Base-by-base conservation (phyloP, 192 early-diverging fungal genomes). In the Dissophora ornata region DNA sequence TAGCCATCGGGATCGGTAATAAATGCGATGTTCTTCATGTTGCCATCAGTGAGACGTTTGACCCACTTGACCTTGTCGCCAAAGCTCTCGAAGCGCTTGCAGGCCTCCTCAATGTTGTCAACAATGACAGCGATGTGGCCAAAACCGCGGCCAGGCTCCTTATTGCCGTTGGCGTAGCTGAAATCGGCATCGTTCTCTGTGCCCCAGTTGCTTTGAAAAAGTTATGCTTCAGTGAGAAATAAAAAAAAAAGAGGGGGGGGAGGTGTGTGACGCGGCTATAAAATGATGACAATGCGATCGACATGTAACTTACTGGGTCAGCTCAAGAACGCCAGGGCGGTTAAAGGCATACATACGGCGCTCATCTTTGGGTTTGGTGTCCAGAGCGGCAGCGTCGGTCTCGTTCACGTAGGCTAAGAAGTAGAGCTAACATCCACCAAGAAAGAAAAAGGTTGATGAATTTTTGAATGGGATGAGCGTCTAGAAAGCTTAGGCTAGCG, bases 21-120 rank as follows among this genome's bases (percentile, higher is more conserved):
- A 67, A 95, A 95, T 12, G 93, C 93, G 83, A 95, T 93, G 73
- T 87, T 83, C 73, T 90, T 91, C 93, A 93, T 93, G 19, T 80
- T 86, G 29, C 92, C 94, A 40, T 93, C 92, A 8, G 83, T 69
- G 12, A 88, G 88, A 22, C 83, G 79, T 86, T 95, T 95, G 74
- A 90, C 71, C 62, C 92, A 93, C 56, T 83, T 89, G 67, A 93
- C 93, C 54, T 83, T 89, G 48, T 92, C 92, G 36, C 85, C 89
- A 42, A 88, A 51, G 26, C 83, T 51, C 55, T 93, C 89, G 49
- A 95, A 88, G 32, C 94, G 89, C 24, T 81, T 85, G 81, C 91
- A 93, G 1, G 92, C 92, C 7, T 88, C 90, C 44, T 93, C 81
- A 56, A 95, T 82, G 68, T 94, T 70, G 63, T 94, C 93, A 10